These are phyloP conservation scores for Hypoxylon rickii DNA, from an alignment of 495 filamentous ascomycete species.

Conservation along the genomic window DNA sequence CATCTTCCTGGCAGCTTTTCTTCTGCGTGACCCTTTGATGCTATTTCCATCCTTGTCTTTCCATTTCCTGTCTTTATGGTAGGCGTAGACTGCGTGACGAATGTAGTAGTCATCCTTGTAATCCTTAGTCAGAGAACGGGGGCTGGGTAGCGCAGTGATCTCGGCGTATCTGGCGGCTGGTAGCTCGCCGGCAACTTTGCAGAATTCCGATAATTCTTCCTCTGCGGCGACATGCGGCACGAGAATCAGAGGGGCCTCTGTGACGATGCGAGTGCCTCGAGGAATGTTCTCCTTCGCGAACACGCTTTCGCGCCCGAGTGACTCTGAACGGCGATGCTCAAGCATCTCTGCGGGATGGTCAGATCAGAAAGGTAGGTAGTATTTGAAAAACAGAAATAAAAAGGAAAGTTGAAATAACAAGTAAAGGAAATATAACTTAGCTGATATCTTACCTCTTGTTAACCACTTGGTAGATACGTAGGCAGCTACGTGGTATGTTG, in stretches of 20 bases:
- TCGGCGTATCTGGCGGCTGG: not conserved
- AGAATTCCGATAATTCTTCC: constrained; percentile 12
- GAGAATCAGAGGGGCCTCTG: constrained; percentile 13
- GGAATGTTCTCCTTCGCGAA: constrained; percentile 16
- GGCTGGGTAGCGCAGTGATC: constrained; percentile 1
- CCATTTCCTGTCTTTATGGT: constrained; percentile 16
- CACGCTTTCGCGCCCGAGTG: not conserved
- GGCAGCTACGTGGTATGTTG: too few species aligned
- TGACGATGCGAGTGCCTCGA: constrained; percentile 24
- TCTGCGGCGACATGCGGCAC: constrained; percentile 11
- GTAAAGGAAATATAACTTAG: too few species aligned
- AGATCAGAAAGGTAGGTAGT: too few species aligned
- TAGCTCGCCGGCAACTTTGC: not conserved
- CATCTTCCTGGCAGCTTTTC: constrained; percentile 5
- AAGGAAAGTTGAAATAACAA: too few species aligned
- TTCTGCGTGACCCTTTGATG: constrained; percentile 8
- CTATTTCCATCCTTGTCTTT: constrained; percentile 1
- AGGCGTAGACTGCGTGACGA: constrained; percentile 3
- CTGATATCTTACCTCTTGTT: not conserved
- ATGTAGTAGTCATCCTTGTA: not conserved
- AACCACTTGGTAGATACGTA: too few species aligned
- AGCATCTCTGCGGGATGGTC: constrained; percentile 6
- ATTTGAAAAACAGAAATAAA: too few species aligned
- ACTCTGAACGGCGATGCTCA: constrained; percentile 6
- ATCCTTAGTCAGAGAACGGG: not conserved